Conservation (phyloP, 148 eudicot genomes). For the Nepenthes mirabilis region DNA sequence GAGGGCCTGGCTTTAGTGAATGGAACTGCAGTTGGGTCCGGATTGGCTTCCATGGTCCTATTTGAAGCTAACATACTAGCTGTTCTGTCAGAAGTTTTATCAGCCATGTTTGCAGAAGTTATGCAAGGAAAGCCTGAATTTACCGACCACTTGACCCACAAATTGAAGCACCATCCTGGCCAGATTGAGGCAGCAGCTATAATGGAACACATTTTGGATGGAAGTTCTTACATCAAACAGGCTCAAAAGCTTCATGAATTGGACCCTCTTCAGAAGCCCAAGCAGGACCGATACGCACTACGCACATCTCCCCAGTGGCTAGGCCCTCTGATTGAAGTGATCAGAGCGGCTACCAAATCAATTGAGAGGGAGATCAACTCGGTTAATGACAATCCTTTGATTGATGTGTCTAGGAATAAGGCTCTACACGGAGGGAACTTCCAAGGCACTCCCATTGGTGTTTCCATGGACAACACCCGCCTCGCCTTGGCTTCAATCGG, state of each 20-base stretch:
- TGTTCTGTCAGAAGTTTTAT: conserved; percentile 12
- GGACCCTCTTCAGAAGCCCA: conserved; percentile 22
- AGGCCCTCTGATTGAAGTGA: conserved; percentile 25
- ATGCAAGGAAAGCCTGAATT: conserved; percentile 27
- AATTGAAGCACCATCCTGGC: conserved; percentile 25
- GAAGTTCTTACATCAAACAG: conserved; percentile 18
- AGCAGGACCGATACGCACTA: conserved; percentile 25
- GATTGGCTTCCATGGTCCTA: conserved; percentile 17
- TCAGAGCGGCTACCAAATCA: conserved; percentile 16
- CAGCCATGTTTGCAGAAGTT: conserved; percentile 20
- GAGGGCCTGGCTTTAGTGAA: conserved; percentile 24
- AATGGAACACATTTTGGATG: conserved; percentile 23
- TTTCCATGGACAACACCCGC: conserved; percentile 26
- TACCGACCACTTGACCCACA: conserved; percentile 25
- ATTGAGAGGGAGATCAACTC: conserved; percentile 25
- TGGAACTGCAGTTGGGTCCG: conserved; percentile 30
- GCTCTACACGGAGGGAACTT: conserved; percentile 21
- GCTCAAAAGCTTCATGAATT: conserved; percentile 19
- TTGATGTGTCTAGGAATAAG: conserved; percentile 20
- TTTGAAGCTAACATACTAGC: conserved; percentile 20
- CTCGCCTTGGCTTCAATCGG: conserved; percentile 20
- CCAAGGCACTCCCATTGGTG: conserved; percentile 29
- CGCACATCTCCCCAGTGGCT: conserved; percentile 25
- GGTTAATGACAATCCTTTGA: conserved; percentile 23
- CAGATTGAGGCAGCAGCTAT: conserved; percentile 26